Evolutionary conservation across 2,329 filamentous ascomycete genomes (phyloP), one percentile per base, ranked within the genome.

Genomic region (Stemphylium lycopersici): DNA sequence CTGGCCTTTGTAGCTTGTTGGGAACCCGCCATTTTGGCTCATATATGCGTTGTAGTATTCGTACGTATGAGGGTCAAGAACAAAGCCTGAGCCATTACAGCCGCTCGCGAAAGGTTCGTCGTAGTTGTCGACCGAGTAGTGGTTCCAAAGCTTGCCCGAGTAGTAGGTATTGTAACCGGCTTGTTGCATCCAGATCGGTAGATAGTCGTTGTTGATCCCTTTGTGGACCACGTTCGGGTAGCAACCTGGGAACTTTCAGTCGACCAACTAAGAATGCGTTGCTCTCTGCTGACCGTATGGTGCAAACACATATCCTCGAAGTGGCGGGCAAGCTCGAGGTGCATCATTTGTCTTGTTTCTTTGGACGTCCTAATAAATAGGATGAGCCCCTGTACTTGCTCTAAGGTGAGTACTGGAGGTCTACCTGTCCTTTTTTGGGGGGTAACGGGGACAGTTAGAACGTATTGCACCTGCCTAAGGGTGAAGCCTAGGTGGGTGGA

Each of bases 101-200:
- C 86, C 87, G 0, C 77, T 78, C 0, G 82, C 79, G 38, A 74
- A 79, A 1, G 86, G 82, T 3, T 77, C 74, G 64, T 87, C 76
- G 68, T 88, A 90, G 59, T 88, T 90, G 1, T 79, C 64, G 1
- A 83, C 51, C 4, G 77, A 83, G 49, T 89, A 86, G 0, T 80
- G 77, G 59, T 90, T 90, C 73, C 88, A 87, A 1, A 89, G 76
- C 66, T 90, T 90, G 18, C 86, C 88, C 0, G 83, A 83, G 62
- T 90, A 90, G 66, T 88, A 90, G 0, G 87, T 89, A 59, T 83
- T 83, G 67, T 90, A 90, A 0, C 86, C 87, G 0, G 82, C 83
- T 4, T 81, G 70, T 58, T 89, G 85, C 11, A 91, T 73, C 87
- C 87, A 90, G 0, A 90, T 66, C 0, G 87, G 87, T 0, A 90